These are phyloP conservation scores for Euptelea pleiosperma DNA, from an alignment of 164 flowering plant species.

Conservation along the genomic window DNA sequence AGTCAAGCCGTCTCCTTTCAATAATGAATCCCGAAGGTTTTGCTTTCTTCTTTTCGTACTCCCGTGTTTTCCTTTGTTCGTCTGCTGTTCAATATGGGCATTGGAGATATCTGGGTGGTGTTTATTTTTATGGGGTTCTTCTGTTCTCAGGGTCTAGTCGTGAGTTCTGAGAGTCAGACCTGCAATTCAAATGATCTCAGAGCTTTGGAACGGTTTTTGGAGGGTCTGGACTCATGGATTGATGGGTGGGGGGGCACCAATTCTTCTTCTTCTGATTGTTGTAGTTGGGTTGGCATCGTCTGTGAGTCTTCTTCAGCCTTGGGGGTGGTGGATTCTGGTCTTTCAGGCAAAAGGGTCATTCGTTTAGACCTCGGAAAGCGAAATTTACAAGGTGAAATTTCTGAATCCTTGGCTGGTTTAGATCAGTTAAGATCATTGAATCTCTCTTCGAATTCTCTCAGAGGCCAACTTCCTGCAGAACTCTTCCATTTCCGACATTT, in stretches of 20 bases:
- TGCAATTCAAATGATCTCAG: constrained; percentile 17
- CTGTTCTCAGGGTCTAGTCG: constrained; percentile 6
- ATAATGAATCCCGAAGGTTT: too few relatives aligned
- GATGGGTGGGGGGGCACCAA: constrained; percentile 10
- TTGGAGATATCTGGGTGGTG: not conserved
- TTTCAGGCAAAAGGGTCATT: constrained; percentile 17
- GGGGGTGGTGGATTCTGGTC: too few relatives aligned
- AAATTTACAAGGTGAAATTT: constrained; percentile 12
- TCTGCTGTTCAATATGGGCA: not conserved
- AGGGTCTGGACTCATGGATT: constrained; percentile 7
- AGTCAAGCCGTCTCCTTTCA: too few relatives aligned
- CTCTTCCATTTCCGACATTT: constrained; percentile 17
- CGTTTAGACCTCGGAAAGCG: constrained; percentile 9
- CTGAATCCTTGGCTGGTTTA: constrained; percentile 18
- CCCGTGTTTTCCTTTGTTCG: too few relatives aligned
- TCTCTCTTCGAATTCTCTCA: constrained; percentile 21
- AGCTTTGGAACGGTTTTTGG: constrained; percentile 13
- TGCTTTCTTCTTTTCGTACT: too few relatives aligned
- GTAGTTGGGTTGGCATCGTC: constrained; percentile 15
- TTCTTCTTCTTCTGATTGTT: constrained; percentile 13
- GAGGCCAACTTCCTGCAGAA: constrained; percentile 12
- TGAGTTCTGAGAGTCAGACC: constrained; percentile 8
- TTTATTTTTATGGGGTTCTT: not conserved
- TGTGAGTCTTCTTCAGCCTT: constrained; percentile 14
- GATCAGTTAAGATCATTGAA: constrained; percentile 17